A percentile compares a stretch with the other conserved stretches of the same genome.
phyloP scores from a whole-genome alignment of 495 filamentous ascomycete species.

The Tuber melanosporum region DNA sequence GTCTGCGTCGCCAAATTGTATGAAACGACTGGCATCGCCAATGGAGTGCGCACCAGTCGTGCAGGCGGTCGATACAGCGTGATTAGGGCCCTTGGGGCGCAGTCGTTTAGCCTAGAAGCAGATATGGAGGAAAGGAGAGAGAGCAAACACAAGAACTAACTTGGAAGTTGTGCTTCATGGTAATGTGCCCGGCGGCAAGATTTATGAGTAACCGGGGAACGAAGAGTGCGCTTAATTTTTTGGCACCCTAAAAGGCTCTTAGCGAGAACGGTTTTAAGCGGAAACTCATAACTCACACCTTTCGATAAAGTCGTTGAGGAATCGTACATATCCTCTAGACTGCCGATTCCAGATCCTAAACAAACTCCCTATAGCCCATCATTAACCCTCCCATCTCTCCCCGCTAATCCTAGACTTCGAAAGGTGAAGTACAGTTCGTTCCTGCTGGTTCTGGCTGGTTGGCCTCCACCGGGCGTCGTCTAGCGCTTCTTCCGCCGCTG shows the following conservation, averaged over 20 bases:
- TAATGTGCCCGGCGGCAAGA: constrained; percentile 85
- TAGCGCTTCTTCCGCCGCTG: constrained; percentile 79
- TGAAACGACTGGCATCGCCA: constrained; percentile 85
- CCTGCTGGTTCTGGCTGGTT: constrained; percentile 53
- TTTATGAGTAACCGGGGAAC: constrained; percentile 91
- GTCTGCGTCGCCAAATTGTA: constrained; percentile 81
- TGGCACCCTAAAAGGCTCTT: constrained; percentile 59
- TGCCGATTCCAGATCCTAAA: constrained; percentile 93
- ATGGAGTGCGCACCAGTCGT: constrained; percentile 92
- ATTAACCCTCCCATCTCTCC: background rate
- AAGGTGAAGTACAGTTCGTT: constrained; percentile 54
- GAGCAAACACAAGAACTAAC: constrained; percentile 38
- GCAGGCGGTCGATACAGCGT: constrained; percentile 86
- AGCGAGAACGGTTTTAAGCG: background rate
- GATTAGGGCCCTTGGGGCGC: constrained; percentile 66
- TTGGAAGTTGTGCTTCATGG: constrained; percentile 84
- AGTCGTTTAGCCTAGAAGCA: background rate
- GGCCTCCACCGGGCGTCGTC: constrained; percentile 77
- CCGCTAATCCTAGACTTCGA: background rate
- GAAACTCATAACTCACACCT: constrained; percentile 51
- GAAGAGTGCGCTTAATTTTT: constrained; percentile 85
- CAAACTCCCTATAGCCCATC: constrained; percentile 61
- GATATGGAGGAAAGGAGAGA: background rate
- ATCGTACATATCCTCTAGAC: constrained; percentile 78
- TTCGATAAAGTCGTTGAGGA: constrained; percentile 70